Conservation (phyloP, 805 yeast genomes). For the Candida ortonii region DNA sequence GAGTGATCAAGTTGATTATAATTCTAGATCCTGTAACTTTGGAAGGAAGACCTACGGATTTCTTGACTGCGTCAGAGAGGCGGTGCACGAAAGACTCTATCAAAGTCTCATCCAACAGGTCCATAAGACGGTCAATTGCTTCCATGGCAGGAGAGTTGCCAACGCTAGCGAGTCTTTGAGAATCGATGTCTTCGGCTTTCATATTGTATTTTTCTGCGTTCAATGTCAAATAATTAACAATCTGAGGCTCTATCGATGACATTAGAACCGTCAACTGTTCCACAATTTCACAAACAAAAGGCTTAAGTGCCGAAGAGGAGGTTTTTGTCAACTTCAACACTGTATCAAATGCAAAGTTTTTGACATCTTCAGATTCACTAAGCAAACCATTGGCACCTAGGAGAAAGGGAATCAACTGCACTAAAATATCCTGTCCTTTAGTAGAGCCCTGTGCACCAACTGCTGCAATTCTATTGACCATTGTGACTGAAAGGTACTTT, state of each 20-base stretch:
- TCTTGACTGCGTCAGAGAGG: constrained; percentile 55
- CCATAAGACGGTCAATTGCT: constrained; percentile 70
- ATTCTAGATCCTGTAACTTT: constrained; percentile 81
- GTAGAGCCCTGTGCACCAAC: constrained; percentile 35
- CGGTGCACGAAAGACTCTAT: constrained; percentile 48
- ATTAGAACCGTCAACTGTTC: constrained; percentile 67
- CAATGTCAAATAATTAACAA: constrained; percentile 76
- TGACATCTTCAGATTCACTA: constrained; percentile 84
- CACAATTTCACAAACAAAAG: constrained; percentile 66
- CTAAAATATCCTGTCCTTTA: constrained; percentile 46
- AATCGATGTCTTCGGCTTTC: constrained; percentile 69
- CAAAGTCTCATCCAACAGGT: constrained; percentile 48
- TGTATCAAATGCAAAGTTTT: constrained; percentile 70
- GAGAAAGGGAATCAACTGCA: constrained; percentile 70
- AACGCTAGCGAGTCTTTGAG: constrained; percentile 67
- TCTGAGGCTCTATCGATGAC: constrained; percentile 90
- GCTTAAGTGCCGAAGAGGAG: constrained; percentile 56
- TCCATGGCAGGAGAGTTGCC: constrained; percentile 87
- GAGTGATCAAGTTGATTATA: constrained; percentile 58
- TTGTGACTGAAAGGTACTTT: constrained; percentile 57
- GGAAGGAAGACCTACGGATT: constrained; percentile 85
- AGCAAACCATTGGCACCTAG: constrained; percentile 75
- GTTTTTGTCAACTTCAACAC: constrained; percentile 67
- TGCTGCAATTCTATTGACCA: constrained; percentile 56
- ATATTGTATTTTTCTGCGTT: constrained; percentile 88